A percentile compares a stretch with the other conserved stretches of the same genome.
phyloP scores from a whole-genome alignment of 352 stramenopile species.

The Phytophthora kernoviae region DNA sequence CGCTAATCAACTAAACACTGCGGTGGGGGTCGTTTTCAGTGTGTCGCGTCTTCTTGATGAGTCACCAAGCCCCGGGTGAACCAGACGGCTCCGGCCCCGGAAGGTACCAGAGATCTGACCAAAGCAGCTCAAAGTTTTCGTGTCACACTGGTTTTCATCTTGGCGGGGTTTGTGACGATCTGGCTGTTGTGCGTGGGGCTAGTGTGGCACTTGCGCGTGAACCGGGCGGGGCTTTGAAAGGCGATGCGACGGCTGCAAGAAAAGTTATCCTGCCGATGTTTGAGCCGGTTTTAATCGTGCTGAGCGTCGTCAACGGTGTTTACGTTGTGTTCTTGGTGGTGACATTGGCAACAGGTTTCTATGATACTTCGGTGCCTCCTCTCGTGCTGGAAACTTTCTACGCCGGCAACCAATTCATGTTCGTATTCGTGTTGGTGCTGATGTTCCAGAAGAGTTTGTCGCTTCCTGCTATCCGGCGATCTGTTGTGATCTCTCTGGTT shows the following conservation, averaged over 20 bases:
- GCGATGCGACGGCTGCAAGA: slow-evolving; percentile 28
- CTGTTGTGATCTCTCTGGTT: slow-evolving; percentile 22
- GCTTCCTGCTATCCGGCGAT: slow-evolving; percentile 34
- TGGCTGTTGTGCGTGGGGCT: slow-evolving; percentile 39
- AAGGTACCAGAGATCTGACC: neutral
- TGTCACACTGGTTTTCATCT: slow-evolving; percentile 28
- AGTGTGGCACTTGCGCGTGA: slow-evolving; percentile 38
- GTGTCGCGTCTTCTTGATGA: slow-evolving; percentile 20
- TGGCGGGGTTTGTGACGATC: slow-evolving; percentile 41
- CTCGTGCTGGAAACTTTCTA: slow-evolving; percentile 35
- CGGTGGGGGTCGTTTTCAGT: neutral
- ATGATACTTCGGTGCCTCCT: slow-evolving; percentile 16
- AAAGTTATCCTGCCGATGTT: slow-evolving; percentile 52
- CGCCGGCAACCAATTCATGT: slow-evolving; percentile 38
- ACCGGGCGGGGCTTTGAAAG: slow-evolving; percentile 37
- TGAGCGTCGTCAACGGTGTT: slow-evolving; percentile 30
- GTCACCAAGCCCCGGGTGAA: slow-evolving; percentile 2
- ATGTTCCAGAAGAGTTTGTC: slow-evolving; percentile 59
- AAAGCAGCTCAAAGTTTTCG: slow-evolving; percentile 20
- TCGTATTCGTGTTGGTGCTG: slow-evolving; percentile 43
- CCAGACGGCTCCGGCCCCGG: neutral
- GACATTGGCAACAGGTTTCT: slow-evolving; percentile 26
- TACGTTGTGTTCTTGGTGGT: slow-evolving; percentile 34
- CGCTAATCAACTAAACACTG: slow-evolving; percentile 4
- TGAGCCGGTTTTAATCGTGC: slow-evolving; percentile 45